A percentile compares a stretch with the other conserved stretches of the same genome.
Evolutionary conservation across 768 basidiomycete genomes (phyloP).

Genomic region (Auricularia cornea): DNA sequence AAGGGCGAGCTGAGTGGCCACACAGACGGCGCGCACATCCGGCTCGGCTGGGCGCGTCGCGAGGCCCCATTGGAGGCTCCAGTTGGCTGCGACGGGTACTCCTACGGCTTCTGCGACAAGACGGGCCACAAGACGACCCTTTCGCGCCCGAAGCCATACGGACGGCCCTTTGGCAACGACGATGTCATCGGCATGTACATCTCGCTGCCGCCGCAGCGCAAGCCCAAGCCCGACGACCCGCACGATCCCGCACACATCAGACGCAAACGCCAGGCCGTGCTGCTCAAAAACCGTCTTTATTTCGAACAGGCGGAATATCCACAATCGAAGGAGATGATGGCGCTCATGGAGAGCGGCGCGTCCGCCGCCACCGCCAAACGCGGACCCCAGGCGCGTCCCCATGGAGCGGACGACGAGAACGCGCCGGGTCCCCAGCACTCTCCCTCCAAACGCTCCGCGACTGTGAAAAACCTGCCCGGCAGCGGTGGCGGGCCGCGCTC

Average conservation of each 20-base stretch:
- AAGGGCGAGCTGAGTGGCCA: slow-evolving; percentile 34
- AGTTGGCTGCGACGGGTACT: slow-evolving; percentile 88
- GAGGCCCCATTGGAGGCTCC: slow-evolving; percentile 93
- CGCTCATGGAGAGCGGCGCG: slow-evolving; percentile 55
- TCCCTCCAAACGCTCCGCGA: slow-evolving; percentile 55
- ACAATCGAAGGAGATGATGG: slow-evolving; percentile 84
- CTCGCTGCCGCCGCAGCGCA: slow-evolving; percentile 62
- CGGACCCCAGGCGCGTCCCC: neutral
- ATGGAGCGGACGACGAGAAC: slow-evolving; percentile 25
- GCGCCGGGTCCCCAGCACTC: slow-evolving; percentile 49
- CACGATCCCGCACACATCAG: slow-evolving; percentile 76
- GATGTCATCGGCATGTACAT: slow-evolving; percentile 94
- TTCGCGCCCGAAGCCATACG: slow-evolving; percentile 75
- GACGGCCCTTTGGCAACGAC: slow-evolving; percentile 61
- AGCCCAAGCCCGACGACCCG: slow-evolving; percentile 51
- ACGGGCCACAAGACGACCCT: slow-evolving; percentile 86
- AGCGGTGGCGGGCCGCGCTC: slow-evolving; percentile 29
- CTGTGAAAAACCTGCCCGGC: slow-evolving; percentile 61
- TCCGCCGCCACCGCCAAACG: slow-evolving; percentile 4
- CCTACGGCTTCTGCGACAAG: slow-evolving; percentile 86
- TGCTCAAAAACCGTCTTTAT: slow-evolving; percentile 93
- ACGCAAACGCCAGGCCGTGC: slow-evolving; percentile 87
- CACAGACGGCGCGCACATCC: slow-evolving; percentile 69
- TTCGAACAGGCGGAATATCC: slow-evolving; percentile 91
- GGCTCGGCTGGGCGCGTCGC: slow-evolving; percentile 85